Percentiles rank a stretch among this genome's conserved stretches.
Conservation (phyloP, 1,284 basidiomycete species). For the Peniophora sp. region DNA sequence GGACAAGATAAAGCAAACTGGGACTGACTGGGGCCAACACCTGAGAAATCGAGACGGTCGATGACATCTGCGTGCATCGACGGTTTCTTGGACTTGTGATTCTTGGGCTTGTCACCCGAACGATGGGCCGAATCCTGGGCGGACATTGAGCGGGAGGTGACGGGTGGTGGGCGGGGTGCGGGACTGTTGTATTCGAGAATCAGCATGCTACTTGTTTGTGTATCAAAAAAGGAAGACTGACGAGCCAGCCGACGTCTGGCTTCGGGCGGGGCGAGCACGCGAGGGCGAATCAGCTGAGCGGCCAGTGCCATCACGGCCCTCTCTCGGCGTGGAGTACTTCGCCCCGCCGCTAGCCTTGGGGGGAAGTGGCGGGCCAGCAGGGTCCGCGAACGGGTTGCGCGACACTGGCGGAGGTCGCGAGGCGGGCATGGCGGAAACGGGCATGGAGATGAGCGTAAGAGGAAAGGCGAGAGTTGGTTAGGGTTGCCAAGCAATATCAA, state of each 20-base stretch:
- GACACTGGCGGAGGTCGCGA: conserved; percentile 26
- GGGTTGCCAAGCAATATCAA: no score
- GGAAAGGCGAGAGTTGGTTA: no score
- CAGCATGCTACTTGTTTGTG: conserved; percentile 10
- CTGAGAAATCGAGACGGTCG: conserved; percentile 56
- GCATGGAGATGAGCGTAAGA: no score
- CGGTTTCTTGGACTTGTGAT: conserved; percentile 42
- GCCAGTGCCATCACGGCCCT: conserved; percentile 49
- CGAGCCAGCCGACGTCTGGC: conserved; percentile 32
- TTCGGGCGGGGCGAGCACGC: conserved; percentile 37
- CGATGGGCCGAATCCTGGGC: conserved; percentile 48
- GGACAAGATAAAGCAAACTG: conserved; percentile 8
- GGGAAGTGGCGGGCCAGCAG: conserved; percentile 19
- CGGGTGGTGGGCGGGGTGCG: conserved; percentile 22
- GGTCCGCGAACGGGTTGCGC: conserved; percentile 8
- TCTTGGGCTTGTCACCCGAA: conserved; percentile 46
- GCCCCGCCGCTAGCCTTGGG: conserved; percentile 28
- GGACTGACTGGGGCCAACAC: conserved; percentile 64
- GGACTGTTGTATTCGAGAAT: conserved; percentile 5
- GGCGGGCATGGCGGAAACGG: conserved; percentile 27
- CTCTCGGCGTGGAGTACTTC: conserved; percentile 32
- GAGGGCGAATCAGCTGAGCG: conserved; percentile 27
- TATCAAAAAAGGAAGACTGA: conserved; percentile 19
- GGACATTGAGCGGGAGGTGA: conserved; percentile 53
- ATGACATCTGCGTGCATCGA: conserved; percentile 54